phyloP scores from a whole-genome alignment of 2,329 filamentous ascomycete genomes.

The Septoria petroselini region DNA sequence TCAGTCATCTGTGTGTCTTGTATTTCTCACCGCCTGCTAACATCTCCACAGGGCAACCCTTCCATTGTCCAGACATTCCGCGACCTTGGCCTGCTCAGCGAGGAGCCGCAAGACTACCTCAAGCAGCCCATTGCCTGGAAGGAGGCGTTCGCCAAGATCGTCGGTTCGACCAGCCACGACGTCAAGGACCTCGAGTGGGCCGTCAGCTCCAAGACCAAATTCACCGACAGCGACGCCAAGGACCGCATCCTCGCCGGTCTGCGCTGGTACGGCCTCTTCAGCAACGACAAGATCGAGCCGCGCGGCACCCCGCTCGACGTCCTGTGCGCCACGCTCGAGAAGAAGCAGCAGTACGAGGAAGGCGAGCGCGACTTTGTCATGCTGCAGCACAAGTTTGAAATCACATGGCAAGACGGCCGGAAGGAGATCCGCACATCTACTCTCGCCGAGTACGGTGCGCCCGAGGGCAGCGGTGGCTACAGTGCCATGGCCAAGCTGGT shows the following conservation, averaged over 20 bases:
- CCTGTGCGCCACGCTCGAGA: constrained; percentile 82
- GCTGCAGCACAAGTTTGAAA: constrained; percentile 78
- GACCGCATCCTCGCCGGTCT: constrained; percentile 68
- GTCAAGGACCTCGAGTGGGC: constrained; percentile 65
- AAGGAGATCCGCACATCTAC: constrained; percentile 77
- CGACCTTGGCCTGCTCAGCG: constrained; percentile 82
- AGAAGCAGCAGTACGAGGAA: constrained; percentile 85
- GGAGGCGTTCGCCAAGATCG: constrained; percentile 74
- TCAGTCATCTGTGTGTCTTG: not conserved
- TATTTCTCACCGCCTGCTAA: not conserved
- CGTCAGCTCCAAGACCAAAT: constrained; percentile 72
- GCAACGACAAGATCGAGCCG: constrained; percentile 65
- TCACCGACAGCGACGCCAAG: constrained; percentile 66
- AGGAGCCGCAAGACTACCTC: constrained; percentile 63
- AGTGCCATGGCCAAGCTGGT: constrained; percentile 81
- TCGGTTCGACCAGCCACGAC: constrained; percentile 64
- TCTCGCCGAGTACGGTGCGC: constrained; percentile 76
- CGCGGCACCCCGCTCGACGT: constrained; percentile 81
- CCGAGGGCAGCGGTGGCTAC: constrained; percentile 61
- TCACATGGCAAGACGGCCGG: constrained; percentile 76
- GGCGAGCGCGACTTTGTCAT: constrained; percentile 80
- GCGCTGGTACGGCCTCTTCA: constrained; percentile 69
- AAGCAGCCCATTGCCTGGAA: constrained; percentile 69
- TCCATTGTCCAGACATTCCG: constrained; percentile 85
- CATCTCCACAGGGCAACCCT: constrained; percentile 66